Base-by-base conservation (phyloP, 148 eudicot species). In the Rhododendron simsii region DNA sequence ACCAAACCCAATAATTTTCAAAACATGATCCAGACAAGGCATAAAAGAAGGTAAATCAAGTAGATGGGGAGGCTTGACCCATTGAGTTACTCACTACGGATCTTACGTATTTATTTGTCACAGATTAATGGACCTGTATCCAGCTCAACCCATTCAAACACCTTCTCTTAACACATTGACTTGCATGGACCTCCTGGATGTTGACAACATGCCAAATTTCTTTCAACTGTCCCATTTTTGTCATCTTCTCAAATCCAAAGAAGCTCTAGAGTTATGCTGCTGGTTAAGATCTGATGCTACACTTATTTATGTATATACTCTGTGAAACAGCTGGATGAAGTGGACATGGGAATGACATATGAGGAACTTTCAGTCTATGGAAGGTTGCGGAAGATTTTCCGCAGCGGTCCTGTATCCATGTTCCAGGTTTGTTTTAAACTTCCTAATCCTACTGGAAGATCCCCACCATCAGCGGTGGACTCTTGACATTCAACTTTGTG, bases 271-370 rank as follows among this genome's bases (percentile, higher is more conserved):
- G 47, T 67, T 30, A 23, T 67, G 84, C 61, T 13, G 30, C 76
- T 13, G 59, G 59, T 73, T 48, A 55, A 21, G 59, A 18, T 51
- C 74, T 74, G 67, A 47, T 79, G 78, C 59, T 12, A 48, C 51
- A 45, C 76, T 33, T 75, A 16, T 7, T 75, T 16, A 35, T 75
- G 8, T 35, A 4, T 77, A 79, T 39, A 74, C 13, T 85, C 74
- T 84, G 10, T 87, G 37, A 18, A 85, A 89, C 90, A 97, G 98
- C 93, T 95, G 67, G 98, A 97, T 90, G 99, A 95, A 89, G 99
- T 97, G 79, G 99, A 97, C 90, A 97, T 97, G 98, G 99, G 99
- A 81, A 97, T 97, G 99, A 97, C 98, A 63, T 95, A 97, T 75
- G 98, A 95, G 86, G 99, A 97, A 77, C 98, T 97, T 87, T 97